A percentile compares a stretch with the other conserved stretches of the same genome.
phyloP scores from a whole-genome alignment of 371 early-diverging fungal genomes.

The Gilbertella persicaria region DNA sequence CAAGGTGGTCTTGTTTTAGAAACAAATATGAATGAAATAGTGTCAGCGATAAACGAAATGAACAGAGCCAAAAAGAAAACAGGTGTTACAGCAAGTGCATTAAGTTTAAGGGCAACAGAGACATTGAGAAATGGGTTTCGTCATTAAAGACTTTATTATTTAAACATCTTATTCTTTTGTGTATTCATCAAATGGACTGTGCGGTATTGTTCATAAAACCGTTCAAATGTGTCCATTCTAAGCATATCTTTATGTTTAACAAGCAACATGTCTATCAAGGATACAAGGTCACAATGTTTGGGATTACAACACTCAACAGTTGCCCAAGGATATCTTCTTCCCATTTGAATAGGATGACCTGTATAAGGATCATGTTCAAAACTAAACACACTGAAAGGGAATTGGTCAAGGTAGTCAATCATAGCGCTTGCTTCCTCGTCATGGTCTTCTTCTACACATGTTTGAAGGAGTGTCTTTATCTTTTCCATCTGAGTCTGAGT shows the following conservation, averaged over 20 bases:
- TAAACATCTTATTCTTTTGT: not conserved
- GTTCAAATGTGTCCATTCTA: slow-evolving; percentile 81
- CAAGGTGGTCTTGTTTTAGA: slow-evolving; percentile 79
- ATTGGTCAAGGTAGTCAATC: slow-evolving; percentile 35
- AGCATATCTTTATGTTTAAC: slow-evolving; percentile 77
- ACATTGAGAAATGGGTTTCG: slow-evolving; percentile 46
- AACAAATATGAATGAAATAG: slow-evolving; percentile 67
- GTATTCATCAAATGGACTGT: slow-evolving; percentile 70
- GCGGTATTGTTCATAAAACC: slow-evolving; percentile 88
- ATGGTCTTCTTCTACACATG: slow-evolving; percentile 27
- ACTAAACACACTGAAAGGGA: slow-evolving; percentile 78
- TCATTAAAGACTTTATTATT: slow-evolving; percentile 21
- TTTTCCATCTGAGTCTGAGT: slow-evolving; percentile 22
- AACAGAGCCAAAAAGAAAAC: slow-evolving; percentile 17
- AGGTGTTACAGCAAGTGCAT: slow-evolving; percentile 36
- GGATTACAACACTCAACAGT: slow-evolving; percentile 83
- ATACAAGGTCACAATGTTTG: slow-evolving; percentile 80
- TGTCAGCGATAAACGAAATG: slow-evolving; percentile 57
- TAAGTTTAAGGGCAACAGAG: slow-evolving; percentile 45
- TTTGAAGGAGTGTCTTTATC: slow-evolving; percentile 29
- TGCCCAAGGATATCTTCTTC: slow-evolving; percentile 98
- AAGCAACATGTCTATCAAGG: slow-evolving; percentile 53
- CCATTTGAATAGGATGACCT: slow-evolving; percentile 53
- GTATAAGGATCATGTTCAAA: slow-evolving; percentile 57
- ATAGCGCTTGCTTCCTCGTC: slow-evolving; percentile 39